A percentile compares a stretch with the other conserved stretches of the same genome.
Evolutionary conservation across 176 grass and related monocot species (phyloP).

Genomic region (Oryza meyeriana): DNA sequence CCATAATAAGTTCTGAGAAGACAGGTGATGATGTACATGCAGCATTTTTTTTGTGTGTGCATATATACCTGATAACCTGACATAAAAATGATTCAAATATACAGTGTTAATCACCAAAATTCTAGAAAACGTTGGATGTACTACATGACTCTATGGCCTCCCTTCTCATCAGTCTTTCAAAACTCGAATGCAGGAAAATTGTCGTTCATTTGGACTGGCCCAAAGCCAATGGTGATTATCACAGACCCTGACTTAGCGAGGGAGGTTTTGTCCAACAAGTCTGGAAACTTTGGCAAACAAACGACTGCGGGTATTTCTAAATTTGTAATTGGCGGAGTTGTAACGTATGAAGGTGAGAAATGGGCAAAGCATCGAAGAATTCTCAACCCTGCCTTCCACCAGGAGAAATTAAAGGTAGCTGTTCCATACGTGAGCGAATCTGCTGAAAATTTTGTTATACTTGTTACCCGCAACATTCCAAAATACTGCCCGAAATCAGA

Average conservation of each 20-base stretch:
- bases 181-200: slow-evolving; percentile 44
- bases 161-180: neutral
- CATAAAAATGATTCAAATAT: slow-evolving; percentile 15
- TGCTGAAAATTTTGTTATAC: neutral
- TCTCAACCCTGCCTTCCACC: slow-evolving; percentile 75
- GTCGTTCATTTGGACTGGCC: slow-evolving; percentile 64
- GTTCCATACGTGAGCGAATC: neutral
- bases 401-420: slow-evolving; percentile 67
- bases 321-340: slow-evolving; percentile 35
- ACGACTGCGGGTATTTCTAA: neutral
- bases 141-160: slow-evolving; percentile 11
- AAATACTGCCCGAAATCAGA: too few relatives aligned
- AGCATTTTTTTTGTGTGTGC: too few relatives aligned
- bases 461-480: too few relatives aligned
- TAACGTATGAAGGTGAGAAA: slow-evolving; percentile 53
- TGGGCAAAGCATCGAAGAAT: slow-evolving; percentile 75
- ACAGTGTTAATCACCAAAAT: slow-evolving; percentile 12
- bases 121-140: neutral
- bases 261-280: slow-evolving; percentile 55
- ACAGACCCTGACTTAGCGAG: slow-evolving; percentile 49
- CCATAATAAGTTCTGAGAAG: too few relatives aligned
- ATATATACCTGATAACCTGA: too few relatives aligned
- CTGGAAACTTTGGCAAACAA: slow-evolving; percentile 41
- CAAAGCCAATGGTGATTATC: slow-evolving; percentile 44
- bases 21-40: too few relatives aligned